phyloP scores from a whole-genome alignment of 371 early-diverging fungal genomes.

The Actinomucor elegans region DNA sequence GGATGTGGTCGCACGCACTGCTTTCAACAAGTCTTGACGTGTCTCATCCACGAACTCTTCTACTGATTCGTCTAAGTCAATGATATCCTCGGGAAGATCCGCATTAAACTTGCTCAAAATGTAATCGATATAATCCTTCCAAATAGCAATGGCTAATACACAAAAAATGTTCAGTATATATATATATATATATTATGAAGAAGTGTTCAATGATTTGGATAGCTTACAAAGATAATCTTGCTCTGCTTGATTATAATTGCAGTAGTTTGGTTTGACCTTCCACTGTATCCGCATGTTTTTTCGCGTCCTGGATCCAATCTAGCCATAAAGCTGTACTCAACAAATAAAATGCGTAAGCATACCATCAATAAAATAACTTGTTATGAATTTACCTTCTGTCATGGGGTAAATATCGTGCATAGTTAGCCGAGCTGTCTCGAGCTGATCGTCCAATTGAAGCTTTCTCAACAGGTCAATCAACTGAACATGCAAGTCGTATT shows the following conservation, averaged over 20 bases:
- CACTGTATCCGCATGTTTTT: conserved; percentile 22
- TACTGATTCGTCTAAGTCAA: conserved; percentile 14
- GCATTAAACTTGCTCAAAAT: conserved; percentile 30
- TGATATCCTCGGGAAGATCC: conserved; percentile 27
- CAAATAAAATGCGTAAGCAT: no score
- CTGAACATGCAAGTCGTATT: conserved; percentile 37
- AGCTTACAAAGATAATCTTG: conserved; percentile 65
- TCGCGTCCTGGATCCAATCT: conserved; percentile 67
- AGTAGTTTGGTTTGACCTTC: conserved; percentile 43
- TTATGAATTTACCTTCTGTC: conserved; percentile 44
- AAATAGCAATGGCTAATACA: conserved; percentile 62
- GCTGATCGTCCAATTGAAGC: conserved; percentile 37
- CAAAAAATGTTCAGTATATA: no score
- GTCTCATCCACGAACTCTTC: conserved; percentile 27
- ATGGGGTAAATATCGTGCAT: conserved; percentile 65
- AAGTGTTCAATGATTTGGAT: no score
- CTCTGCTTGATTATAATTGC: conserved; percentile 42
- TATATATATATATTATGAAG: no score
- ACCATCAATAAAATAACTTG: neutral
- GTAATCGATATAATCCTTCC: conserved; percentile 56
- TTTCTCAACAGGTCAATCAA: conserved; percentile 28
- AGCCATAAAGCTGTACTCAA: conserved; percentile 56
- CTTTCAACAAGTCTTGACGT: conserved; percentile 39
- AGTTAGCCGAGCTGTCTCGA: conserved; percentile 48
- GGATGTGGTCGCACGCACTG: conserved; percentile 39